Evolutionary conservation across 2,329 filamentous ascomycete species (phyloP).

Genomic region (Dothidotthia symphoricarpi): DNA sequence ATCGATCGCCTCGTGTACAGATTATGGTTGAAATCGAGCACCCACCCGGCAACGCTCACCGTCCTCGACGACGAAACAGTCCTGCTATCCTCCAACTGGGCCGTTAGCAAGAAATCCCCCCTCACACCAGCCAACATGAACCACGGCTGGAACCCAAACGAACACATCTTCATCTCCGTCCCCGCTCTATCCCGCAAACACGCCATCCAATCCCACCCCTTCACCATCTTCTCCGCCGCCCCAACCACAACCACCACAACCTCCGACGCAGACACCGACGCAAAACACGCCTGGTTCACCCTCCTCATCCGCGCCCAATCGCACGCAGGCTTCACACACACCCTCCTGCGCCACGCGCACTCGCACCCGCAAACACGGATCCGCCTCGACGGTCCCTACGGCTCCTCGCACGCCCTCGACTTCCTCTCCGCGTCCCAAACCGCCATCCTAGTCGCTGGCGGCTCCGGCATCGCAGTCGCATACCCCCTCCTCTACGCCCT

Average conservation of each 20-base stretch:
- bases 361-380: slow-evolving; percentile 47
- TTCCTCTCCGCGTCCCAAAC: slow-evolving; percentile 53
- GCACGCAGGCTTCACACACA: slow-evolving; percentile 55
- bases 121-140: slow-evolving; percentile 39
- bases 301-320: slow-evolving; percentile 60
- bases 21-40: slow-evolving; percentile 52
- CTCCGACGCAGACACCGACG: too few species aligned
- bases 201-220: slow-evolving; percentile 62
- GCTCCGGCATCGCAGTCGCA: slow-evolving; percentile 63
- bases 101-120: slow-evolving; percentile 19
- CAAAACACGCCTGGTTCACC: slow-evolving; percentile 51
- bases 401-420: slow-evolving; percentile 56
- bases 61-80: slow-evolving; percentile 60
- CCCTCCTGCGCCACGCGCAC: slow-evolving; percentile 54
- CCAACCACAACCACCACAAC: slow-evolving; percentile 45
- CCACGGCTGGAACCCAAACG: slow-evolving; percentile 59
- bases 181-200: slow-evolving; percentile 55
- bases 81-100: slow-evolving; percentile 49
- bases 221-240: slow-evolving; percentile 64
- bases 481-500: slow-evolving; percentile 61
- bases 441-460: slow-evolving; percentile 60
- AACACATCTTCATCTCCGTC: slow-evolving; percentile 63
- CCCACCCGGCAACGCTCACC: slow-evolving; percentile 50
- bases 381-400: slow-evolving; percentile 65
- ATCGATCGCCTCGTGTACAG: slow-evolving; percentile 60